These are phyloP conservation scores for Canavalia gladiata DNA, from an alignment of 306 rosid genomes.

Conservation along the genomic window DNA sequence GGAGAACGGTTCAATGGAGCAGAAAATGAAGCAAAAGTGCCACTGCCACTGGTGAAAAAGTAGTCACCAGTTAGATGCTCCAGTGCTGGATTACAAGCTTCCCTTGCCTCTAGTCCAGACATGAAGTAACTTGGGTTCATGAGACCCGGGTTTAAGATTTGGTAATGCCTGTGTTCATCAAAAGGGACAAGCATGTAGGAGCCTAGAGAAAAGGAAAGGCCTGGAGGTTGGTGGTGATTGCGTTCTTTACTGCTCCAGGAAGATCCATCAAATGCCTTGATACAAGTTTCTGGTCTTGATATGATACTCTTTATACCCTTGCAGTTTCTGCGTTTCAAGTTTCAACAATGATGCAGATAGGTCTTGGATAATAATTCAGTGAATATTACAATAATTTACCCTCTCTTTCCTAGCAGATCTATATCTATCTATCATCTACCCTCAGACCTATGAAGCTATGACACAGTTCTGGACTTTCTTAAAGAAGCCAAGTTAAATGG, in stretches of 20 bases:
- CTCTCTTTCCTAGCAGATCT: constrained; percentile 54
- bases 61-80: constrained; percentile 62
- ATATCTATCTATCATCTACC: constrained; percentile 53
- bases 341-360: constrained; percentile 51
- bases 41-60: constrained; percentile 50
- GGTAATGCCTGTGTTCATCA: constrained; percentile 57
- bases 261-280: constrained; percentile 81
- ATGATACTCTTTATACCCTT: constrained; percentile 11
- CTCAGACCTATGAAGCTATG: constrained; percentile 62
- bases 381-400: constrained; percentile 43
- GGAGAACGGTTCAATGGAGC: constrained; percentile 57
- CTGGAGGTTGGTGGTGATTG: constrained; percentile 61
- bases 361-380: constrained; percentile 50
- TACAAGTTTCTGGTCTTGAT: constrained; percentile 47
- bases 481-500: constrained; percentile 68
- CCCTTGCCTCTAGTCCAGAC: constrained; percentile 55
- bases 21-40: constrained; percentile 60
- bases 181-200: constrained; percentile 73
- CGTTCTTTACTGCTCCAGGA: constrained; percentile 67
- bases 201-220: constrained; percentile 84
- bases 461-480: constrained; percentile 67
- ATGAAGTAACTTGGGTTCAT: constrained; percentile 59
- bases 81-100: constrained; percentile 53
- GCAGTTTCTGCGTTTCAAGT: constrained; percentile 38
- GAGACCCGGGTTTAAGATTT: constrained; percentile 55